Conservation (phyloP, 2,329 filamentous ascomycete genomes). For the Periconia sp. region DNA sequence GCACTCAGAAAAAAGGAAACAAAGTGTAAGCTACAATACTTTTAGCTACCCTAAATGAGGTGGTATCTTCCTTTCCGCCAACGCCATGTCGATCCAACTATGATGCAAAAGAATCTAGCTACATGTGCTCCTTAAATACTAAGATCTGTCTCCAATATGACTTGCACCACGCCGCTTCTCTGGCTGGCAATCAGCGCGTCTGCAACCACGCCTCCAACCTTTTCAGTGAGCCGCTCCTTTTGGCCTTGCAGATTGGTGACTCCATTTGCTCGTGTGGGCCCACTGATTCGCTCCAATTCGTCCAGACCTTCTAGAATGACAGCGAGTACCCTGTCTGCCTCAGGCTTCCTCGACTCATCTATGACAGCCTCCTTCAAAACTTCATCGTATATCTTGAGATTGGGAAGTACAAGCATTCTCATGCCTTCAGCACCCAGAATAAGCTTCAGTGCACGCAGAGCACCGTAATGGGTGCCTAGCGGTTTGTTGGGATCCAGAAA, state of each 20-base stretch:
- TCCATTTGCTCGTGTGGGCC: slow-evolving; percentile 44
- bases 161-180: slow-evolving; percentile 34
- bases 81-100: slow-evolving; percentile 2
- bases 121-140: slow-evolving; percentile 9
- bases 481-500: slow-evolving; percentile 88
- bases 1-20: too few species aligned
- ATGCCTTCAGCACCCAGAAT: slow-evolving; percentile 74
- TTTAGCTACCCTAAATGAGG: slow-evolving; percentile 4
- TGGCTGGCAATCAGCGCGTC: slow-evolving; percentile 48
- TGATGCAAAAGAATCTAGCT: background rate
- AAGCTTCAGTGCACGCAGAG: slow-evolving; percentile 77
- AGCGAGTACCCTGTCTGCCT: slow-evolving; percentile 66
- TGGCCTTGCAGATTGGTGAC: slow-evolving; percentile 48
- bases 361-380: slow-evolving; percentile 60
- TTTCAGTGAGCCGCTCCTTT: slow-evolving; percentile 49
- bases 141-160: slow-evolving; percentile 31
- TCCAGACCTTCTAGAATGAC: slow-evolving; percentile 64
- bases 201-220: slow-evolving; percentile 52
- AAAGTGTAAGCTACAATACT: too few species aligned
- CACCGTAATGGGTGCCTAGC: slow-evolving; percentile 85
- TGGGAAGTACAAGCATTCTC: slow-evolving; percentile 69
- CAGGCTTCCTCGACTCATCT: slow-evolving; percentile 61
- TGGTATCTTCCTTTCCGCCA: slow-evolving; percentile 15
- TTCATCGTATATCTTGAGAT: slow-evolving; percentile 68
- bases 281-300: slow-evolving; percentile 57